Evolutionary conservation across 352 stramenopile genomes (phyloP).

Genomic region (Blastocystis sp.): DNA sequence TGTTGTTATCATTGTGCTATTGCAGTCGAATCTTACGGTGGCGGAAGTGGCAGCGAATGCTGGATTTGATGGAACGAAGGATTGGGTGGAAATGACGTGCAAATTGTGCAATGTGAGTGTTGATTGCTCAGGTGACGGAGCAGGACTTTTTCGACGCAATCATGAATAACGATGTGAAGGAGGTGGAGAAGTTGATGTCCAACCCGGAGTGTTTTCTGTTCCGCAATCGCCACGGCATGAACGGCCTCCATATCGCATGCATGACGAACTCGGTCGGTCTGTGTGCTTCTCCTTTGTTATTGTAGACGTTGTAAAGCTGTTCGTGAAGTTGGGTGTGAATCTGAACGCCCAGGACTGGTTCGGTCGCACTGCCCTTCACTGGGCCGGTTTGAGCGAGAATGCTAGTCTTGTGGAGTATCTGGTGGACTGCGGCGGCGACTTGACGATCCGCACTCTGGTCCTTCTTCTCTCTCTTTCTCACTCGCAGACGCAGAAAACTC

Average conservation of each 20-base stretch:
- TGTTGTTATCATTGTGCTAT: background rate
- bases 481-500: background rate
- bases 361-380: background rate
- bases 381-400: background rate
- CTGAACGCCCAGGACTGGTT: slow-evolving; percentile 10
- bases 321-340: background rate
- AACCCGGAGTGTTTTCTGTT: background rate
- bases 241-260: background rate
- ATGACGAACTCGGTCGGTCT: background rate
- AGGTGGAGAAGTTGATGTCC: background rate
- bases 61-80: background rate
- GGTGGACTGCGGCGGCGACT: background rate
- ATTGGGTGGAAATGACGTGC: background rate
- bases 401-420: background rate
- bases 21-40: background rate
- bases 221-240: background rate
- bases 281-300: background rate
- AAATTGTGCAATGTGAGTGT: background rate
- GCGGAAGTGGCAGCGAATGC: background rate
- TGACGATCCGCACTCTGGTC: background rate
- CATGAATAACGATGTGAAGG: background rate
- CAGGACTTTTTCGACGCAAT: background rate
- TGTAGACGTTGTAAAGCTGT: background rate
- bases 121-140: too few relatives aligned
- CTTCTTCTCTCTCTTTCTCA: background rate